Percentiles rank a stretch among this genome's conserved stretches.
phyloP scores from a whole-genome alignment of 208 protist genomes.

The Trypanosoma grayi region DNA sequence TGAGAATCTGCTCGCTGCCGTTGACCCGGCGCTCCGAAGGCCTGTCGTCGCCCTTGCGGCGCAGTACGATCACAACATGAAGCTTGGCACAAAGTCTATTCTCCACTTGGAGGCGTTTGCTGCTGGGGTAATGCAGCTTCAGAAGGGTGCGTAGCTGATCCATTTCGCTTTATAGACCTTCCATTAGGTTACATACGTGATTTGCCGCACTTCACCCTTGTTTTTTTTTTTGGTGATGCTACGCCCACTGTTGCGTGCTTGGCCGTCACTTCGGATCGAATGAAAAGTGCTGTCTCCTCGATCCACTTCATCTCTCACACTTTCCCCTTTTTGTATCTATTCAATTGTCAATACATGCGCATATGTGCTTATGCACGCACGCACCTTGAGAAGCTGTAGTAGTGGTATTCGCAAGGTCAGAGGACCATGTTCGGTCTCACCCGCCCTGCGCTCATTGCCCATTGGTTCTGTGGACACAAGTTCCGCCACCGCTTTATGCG shows the following conservation, averaged over 20 bases:
- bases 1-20: conserved; percentile 67
- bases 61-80: conserved; percentile 96
- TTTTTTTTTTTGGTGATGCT: too few relatives aligned
- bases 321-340: too few relatives aligned
- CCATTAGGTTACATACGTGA: too few relatives aligned
- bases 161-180: neutral
- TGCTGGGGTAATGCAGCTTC: conserved; percentile 78
- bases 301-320: too few relatives aligned
- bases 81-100: conserved; percentile 96
- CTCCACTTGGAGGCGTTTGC: conserved; percentile 99
- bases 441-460: conserved; percentile 52
- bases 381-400: too few relatives aligned
- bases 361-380: neutral
- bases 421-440: conserved; percentile 43
- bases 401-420: neutral
- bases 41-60: conserved; percentile 92
- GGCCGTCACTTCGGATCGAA: too few relatives aligned
- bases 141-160: conserved; percentile 38
- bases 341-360: too few relatives aligned
- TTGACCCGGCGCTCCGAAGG: conserved; percentile 69
- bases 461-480: conserved; percentile 89
- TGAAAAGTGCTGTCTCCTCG: too few relatives aligned
- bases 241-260: too few relatives aligned
- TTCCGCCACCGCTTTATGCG: conserved; percentile 86
- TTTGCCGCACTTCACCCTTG: neutral